Conservation (phyloP, 345 rosid genomes). For the Lepidium sativum region DNA sequence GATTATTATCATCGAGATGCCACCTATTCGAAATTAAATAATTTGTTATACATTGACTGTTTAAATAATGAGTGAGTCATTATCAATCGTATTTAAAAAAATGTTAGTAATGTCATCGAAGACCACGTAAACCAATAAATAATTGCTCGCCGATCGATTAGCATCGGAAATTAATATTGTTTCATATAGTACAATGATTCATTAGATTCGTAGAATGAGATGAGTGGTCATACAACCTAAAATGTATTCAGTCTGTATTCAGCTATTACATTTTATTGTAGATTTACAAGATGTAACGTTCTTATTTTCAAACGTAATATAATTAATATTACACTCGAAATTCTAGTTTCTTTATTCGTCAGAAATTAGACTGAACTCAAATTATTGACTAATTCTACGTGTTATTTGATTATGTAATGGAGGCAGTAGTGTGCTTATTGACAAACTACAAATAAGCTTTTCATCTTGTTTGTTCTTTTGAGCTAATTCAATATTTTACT, state of each 20-base stretch:
- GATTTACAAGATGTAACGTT: neutral
- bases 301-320: neutral
- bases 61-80: constrained; percentile 5
- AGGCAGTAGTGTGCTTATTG: no score
- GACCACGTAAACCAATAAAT: neutral
- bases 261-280: neutral
- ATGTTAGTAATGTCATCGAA: neutral
- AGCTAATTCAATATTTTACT: no score
- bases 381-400: no score
- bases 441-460: no score
- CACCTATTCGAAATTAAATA: neutral
- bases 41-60: neutral
- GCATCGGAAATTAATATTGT: neutral
- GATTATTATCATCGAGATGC: neutral
- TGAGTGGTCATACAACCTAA: neutral
- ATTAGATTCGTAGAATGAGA: neutral
- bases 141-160: constrained; percentile 8
- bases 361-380: no score
- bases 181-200: neutral
- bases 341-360: accelerated
- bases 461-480: no score
- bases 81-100: neutral
- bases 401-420: no score
- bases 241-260: neutral
- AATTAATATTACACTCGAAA: neutral